These are phyloP conservation scores for Bothriochloa decipiens DNA, from an alignment of 176 grass and related monocot genomes.

Conservation along the genomic window DNA sequence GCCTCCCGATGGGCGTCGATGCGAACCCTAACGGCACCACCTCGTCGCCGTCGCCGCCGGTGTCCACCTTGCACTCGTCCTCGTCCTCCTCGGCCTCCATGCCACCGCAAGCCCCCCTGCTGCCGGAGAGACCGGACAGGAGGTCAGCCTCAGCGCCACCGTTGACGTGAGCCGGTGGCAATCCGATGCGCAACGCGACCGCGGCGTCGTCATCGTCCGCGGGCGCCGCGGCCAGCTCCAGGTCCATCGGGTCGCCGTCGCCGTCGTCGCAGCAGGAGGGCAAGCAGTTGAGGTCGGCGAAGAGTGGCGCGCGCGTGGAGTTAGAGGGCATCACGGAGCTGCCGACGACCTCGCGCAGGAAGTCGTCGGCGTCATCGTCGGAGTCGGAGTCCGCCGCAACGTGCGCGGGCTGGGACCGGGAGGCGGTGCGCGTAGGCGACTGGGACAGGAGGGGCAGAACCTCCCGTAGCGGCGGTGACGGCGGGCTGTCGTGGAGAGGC, in stretches of 20 bases:
- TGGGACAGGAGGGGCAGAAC: constrained; percentile 84
- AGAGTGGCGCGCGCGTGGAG: constrained; percentile 40
- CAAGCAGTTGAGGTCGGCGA: constrained; percentile 58
- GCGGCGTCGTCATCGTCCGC: constrained; percentile 58
- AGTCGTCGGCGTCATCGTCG: constrained; percentile 44
- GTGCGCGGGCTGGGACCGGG: background rate
- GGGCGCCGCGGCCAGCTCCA: constrained; percentile 45
- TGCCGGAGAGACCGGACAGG: constrained; percentile 58
- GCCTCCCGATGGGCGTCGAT: constrained; percentile 83
- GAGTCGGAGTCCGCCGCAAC: constrained; percentile 27
- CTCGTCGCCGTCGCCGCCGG: constrained; percentile 32
- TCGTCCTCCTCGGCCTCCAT: constrained; percentile 51
- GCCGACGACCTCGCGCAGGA: constrained; percentile 12
- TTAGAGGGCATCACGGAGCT: background rate
- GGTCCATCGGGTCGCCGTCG: constrained; percentile 57
- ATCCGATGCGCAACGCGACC: constrained; percentile 80
- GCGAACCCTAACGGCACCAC: constrained; percentile 70
- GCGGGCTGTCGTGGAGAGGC: constrained; percentile 33
- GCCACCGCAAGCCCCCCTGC: background rate
- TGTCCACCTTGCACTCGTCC: constrained; percentile 47
- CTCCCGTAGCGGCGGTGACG: constrained; percentile 78
- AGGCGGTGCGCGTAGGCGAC: constrained; percentile 46
- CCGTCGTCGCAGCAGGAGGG: constrained; percentile 50
- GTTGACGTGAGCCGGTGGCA: constrained; percentile 37
- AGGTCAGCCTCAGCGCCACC: constrained; percentile 60